Percentiles rank a stretch among this genome's conserved stretches.
These are phyloP conservation scores for Buxus sempervirens DNA, from an alignment of 164 flowering plant genomes.

Conservation along the genomic window DNA sequence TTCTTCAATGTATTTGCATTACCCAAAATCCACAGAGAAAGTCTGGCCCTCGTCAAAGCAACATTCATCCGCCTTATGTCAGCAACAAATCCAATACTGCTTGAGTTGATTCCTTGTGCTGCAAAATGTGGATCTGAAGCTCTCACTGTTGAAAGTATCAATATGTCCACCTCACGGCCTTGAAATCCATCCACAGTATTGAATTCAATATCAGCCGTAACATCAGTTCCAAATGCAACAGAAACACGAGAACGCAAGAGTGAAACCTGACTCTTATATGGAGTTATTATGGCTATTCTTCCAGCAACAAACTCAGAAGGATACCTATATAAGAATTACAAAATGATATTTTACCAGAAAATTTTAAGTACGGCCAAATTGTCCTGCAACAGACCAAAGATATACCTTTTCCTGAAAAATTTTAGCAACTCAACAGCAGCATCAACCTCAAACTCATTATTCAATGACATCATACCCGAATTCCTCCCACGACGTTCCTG, in stretches of 20 bases:
- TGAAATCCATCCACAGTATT: constrained; percentile 99
- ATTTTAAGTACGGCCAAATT: neutral
- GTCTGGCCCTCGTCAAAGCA: constrained; percentile 86
- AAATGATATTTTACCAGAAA: neutral
- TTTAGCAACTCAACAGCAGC: constrained; percentile 76
- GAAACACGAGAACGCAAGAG: constrained; percentile 74
- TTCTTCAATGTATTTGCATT: constrained; percentile 65
- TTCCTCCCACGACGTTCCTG: constrained; percentile 60
- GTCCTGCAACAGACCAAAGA: neutral
- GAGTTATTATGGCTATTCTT: constrained; percentile 87
- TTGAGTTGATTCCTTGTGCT: constrained; percentile 31
- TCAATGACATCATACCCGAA: constrained; percentile 61
- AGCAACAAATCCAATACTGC: constrained; percentile 88
- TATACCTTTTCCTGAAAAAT: constrained; percentile 68
- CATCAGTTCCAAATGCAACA: constrained; percentile 67
- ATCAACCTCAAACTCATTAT: constrained; percentile 79
- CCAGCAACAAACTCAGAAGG: constrained; percentile 71
- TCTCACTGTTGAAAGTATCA: constrained; percentile 90
- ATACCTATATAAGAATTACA: constrained; percentile 38
- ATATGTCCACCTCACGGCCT: constrained; percentile 94
- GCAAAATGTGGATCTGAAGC: constrained; percentile 40
- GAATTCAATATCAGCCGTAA: constrained; percentile 68
- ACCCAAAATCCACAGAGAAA: constrained; percentile 89
- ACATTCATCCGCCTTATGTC: constrained; percentile 98
- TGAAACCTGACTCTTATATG: constrained; percentile 83